These are phyloP conservation scores for Penicillium coprophilum DNA, from an alignment of 495 filamentous ascomycete species.

Conservation along the genomic window DNA sequence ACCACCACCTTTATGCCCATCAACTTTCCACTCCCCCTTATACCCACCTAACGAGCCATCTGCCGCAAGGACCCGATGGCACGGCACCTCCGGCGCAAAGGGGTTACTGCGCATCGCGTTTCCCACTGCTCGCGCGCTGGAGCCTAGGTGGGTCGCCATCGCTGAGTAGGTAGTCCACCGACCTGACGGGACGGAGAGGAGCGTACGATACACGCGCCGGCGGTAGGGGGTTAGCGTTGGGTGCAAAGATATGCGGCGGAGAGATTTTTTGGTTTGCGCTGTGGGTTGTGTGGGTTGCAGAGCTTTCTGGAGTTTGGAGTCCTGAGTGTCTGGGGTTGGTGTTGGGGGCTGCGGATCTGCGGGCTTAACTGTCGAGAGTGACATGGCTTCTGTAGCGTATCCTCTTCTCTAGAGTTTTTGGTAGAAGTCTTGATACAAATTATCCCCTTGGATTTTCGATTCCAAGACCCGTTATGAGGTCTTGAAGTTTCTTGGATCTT, in stretches of 20 bases:
- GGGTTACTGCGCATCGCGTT: slow-evolving; percentile 72
- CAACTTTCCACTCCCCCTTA: slow-evolving; percentile 34
- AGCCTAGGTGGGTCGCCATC: slow-evolving; percentile 62
- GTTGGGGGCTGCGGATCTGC: not conserved
- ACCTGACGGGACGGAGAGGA: slow-evolving; percentile 69
- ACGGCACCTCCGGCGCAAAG: slow-evolving; percentile 62
- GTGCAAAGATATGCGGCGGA: slow-evolving; percentile 35
- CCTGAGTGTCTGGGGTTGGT: not conserved
- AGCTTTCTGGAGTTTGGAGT: not conserved
- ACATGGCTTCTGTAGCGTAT: not conserved
- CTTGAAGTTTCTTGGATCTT: not conserved
- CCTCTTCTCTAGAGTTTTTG: not conserved
- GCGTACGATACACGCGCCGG: slow-evolving; percentile 61
- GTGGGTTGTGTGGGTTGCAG: slow-evolving; percentile 21
- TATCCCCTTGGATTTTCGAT: not conserved
- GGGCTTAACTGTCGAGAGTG: not conserved
- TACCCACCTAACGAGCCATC: slow-evolving; percentile 34
- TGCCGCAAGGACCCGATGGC: slow-evolving; percentile 44
- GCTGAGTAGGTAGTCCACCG: slow-evolving; percentile 72
- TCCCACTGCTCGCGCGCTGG: slow-evolving; percentile 77
- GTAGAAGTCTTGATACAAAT: not conserved
- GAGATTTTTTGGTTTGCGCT: slow-evolving; percentile 24
- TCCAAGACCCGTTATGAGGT: not conserved
- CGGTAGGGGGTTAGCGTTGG: slow-evolving; percentile 54
- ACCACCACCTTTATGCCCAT: slow-evolving; percentile 21